phyloP scores from a whole-genome alignment of 1,284 basidiomycete genomes.

The Puccinia hordei region DNA sequence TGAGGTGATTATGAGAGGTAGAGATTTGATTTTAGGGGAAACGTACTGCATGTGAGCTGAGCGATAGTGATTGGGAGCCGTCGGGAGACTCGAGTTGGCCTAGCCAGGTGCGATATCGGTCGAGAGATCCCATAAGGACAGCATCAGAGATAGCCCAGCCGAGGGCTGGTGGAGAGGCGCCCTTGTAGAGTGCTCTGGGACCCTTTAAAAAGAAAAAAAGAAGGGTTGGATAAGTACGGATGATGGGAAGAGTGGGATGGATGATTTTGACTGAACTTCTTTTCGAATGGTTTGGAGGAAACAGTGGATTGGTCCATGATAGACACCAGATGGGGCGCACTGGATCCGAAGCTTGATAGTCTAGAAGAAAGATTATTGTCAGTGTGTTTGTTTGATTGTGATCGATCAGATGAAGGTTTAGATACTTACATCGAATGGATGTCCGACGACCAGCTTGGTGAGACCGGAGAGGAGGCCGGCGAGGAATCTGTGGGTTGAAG shows the following conservation, averaged over 20 bases:
- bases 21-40: background rate
- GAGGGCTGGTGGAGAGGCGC: slow-evolving; percentile 72
- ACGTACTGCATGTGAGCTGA: slow-evolving; percentile 30
- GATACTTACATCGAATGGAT: slow-evolving; percentile 6
- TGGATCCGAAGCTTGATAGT: slow-evolving; percentile 76
- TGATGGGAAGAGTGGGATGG: no score
- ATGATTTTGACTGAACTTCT: slow-evolving; percentile 62
- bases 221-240: no score
- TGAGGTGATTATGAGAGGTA: no score
- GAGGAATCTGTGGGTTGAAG: slow-evolving; percentile 55
- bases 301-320: slow-evolving; percentile 70
- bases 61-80: slow-evolving; percentile 1
- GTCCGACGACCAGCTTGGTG: slow-evolving; percentile 61
- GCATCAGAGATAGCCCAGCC: slow-evolving; percentile 78
- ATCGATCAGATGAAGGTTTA: background rate
- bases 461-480: slow-evolving; percentile 60
- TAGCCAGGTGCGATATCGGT: slow-evolving; percentile 54
- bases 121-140: slow-evolving; percentile 71
- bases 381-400: no score
- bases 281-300: slow-evolving; percentile 67
- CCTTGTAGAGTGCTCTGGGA: slow-evolving; percentile 55
- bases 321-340: slow-evolving; percentile 71
- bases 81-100: slow-evolving; percentile 26
- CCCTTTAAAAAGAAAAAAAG: no score
- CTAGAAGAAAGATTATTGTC: slow-evolving; percentile 56